These are phyloP conservation scores for Balakata baccata DNA, from an alignment of 345 rosid species.

Conservation along the genomic window DNA sequence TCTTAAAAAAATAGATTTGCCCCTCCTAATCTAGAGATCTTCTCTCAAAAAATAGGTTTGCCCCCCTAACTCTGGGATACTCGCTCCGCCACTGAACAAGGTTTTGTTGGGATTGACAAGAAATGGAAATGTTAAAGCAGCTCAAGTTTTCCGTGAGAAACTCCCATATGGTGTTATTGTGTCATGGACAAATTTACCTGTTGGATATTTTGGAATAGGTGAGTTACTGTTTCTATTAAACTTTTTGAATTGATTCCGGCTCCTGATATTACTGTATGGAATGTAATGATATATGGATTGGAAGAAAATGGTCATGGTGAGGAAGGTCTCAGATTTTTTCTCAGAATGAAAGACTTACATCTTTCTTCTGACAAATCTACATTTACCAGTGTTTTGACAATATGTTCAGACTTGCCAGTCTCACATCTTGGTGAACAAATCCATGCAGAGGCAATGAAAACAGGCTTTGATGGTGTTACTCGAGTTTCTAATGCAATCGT, in stretches of 20 bases:
- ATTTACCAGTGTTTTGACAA: conserved; percentile 39
- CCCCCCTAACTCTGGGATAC: no score
- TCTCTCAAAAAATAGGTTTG: no score
- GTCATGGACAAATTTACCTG: conserved; percentile 37
- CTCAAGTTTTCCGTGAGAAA: conserved; percentile 37
- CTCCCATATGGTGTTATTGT: conserved; percentile 27
- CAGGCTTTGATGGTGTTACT: conserved; percentile 23
- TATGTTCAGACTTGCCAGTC: conserved; percentile 38
- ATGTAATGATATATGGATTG: conserved; percentile 39
- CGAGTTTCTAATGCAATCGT: conserved; percentile 41
- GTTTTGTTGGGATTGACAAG: conserved; percentile 31
- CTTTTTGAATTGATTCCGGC: conserved; percentile 29
- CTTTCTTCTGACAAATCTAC: conserved; percentile 38
- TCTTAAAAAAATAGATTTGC: no score
- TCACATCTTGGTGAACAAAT: conserved; percentile 36
- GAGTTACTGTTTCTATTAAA: conserved; percentile 27
- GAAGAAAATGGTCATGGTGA: conserved; percentile 39
- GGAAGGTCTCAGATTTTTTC: conserved; percentile 37
- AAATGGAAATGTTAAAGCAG: conserved; percentile 34
- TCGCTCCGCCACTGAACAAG: no score
- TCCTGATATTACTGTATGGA: conserved; percentile 38
- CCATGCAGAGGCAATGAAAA: conserved; percentile 30
- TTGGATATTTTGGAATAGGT: conserved; percentile 38
- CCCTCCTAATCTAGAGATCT: no score
- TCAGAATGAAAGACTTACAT: conserved; percentile 33